These are phyloP conservation scores for Saccharomycopsis crataegensis DNA, from an alignment of 1,139 yeast genomes.

Conservation along the genomic window DNA sequence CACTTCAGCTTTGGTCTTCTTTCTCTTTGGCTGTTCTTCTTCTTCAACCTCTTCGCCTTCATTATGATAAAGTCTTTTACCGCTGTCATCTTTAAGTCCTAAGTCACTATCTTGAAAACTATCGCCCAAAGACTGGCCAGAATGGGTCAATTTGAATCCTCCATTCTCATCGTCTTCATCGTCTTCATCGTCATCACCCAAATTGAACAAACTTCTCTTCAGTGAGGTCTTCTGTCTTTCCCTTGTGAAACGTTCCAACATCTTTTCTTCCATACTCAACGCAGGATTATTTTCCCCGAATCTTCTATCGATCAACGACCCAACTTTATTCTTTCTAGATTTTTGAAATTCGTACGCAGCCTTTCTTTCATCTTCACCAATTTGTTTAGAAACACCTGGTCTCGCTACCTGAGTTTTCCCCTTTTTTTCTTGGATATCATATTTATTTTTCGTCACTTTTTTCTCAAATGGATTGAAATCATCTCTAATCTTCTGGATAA, in stretches of 20 bases:
- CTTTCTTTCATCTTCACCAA: slow-evolving; percentile 68
- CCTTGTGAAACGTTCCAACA: slow-evolving; percentile 88
- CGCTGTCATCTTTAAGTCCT: slow-evolving; percentile 33
- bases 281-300: slow-evolving; percentile 80
- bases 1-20: slow-evolving; percentile 87
- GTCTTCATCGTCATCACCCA: slow-evolving; percentile 62
- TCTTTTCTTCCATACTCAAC: slow-evolving; percentile 80
- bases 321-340: slow-evolving; percentile 57
- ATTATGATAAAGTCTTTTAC: slow-evolving; percentile 17
- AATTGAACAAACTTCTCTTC: slow-evolving; percentile 52
- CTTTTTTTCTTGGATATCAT: slow-evolving; percentile 46
- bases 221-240: slow-evolving; percentile 58
- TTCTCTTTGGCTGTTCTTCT: slow-evolving; percentile 42
- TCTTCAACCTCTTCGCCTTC: slow-evolving; percentile 27
- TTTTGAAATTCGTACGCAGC: slow-evolving; percentile 61
- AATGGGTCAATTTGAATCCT: slow-evolving; percentile 61
- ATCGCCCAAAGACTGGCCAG: slow-evolving; percentile 56
- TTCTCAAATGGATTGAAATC: slow-evolving; percentile 89
- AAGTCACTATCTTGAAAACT: slow-evolving; percentile 41
- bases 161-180: slow-evolving; percentile 37
- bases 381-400: slow-evolving; percentile 69
- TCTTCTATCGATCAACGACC: slow-evolving; percentile 78
- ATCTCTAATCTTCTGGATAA: slow-evolving; percentile 57
- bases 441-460: slow-evolving; percentile 63
- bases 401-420: slow-evolving; percentile 55